Evolutionary conservation across 805 yeast genomes (phyloP), one percentile per base, ranked within the genome.

Genomic region (Wickerhamiella parazyma): DNA sequence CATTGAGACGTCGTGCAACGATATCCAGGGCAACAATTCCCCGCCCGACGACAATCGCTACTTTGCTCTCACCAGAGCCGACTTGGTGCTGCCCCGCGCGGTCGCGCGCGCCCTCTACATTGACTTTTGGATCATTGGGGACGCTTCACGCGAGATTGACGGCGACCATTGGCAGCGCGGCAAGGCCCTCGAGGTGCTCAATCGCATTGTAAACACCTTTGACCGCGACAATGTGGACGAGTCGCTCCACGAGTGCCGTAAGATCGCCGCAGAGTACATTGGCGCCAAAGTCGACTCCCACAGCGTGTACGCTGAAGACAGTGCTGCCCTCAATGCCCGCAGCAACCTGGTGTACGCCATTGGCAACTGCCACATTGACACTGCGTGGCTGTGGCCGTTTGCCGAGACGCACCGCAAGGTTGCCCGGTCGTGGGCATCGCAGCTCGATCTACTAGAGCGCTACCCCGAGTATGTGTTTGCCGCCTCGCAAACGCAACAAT

Each of bases 321-420:
- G 57, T 14, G 55, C 61, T 31, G 24, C 41, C 17, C 12, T 36
- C 2, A 40, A 54, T 45, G 43, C 56, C 44, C 53, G 50, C 31
- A 48, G 55, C 35, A 65, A 52, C 47, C 52, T 55, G 24, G 95
- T 87, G 9, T 80, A 67, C 60, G 94, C 83, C 7, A 71, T 91
- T 51, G 98, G 98, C 35, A 83, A 91, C 59, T 91, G 97, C 60
- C 97, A 87, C 60, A 87, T 87, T 53, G 98, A 89, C 57, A 89
- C 97, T 14, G 97, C 97, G 12, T 89, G 98, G 98, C 69, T 86
- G 46, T 89, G 98, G 98, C 97, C 96, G n/a, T 89, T 80, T 67
- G 96, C 94, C 2, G 96, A 91, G 59, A 85, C 97, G 1, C 79
- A 82, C 53, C 73, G 97, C 42, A 89, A 89, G 58, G 75, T 89